These are phyloP conservation scores for Cyclanthera cordifolia DNA, from an alignment of 306 rosid genomes.

Conservation along the genomic window DNA sequence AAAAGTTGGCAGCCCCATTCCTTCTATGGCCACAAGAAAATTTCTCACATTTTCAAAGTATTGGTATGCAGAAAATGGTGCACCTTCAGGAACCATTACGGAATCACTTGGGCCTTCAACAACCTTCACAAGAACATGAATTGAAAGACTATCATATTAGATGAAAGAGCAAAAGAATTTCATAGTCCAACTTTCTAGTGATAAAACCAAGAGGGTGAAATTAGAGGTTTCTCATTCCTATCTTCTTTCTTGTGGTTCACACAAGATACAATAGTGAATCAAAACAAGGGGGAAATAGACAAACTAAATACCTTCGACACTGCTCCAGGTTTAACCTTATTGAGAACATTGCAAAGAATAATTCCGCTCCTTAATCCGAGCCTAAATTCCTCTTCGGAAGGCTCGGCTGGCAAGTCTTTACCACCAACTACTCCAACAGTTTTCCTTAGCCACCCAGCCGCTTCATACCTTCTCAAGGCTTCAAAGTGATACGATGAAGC, in stretches of 20 bases:
- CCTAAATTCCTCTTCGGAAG: slow-evolving; percentile 79
- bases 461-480: slow-evolving; percentile 88
- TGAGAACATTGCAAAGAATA: slow-evolving; percentile 71
- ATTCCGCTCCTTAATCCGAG: slow-evolving; percentile 80
- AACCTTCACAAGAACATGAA: slow-evolving; percentile 25
- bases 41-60: slow-evolving; percentile 52
- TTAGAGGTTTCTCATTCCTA: too few species aligned
- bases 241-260: too few species aligned
- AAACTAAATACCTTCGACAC: slow-evolving; percentile 46
- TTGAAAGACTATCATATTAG: too few species aligned
- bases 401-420: slow-evolving; percentile 80
- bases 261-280: too few species aligned
- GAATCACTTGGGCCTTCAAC: slow-evolving; percentile 48
- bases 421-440: slow-evolving; percentile 66
- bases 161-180: too few species aligned
- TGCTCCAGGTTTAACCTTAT: slow-evolving; percentile 70
- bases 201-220: not conserved
- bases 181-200: too few species aligned
- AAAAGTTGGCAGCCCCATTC: slow-evolving; percentile 65
- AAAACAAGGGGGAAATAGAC: not conserved
- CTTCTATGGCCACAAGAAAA: slow-evolving; percentile 43
- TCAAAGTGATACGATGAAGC: slow-evolving; percentile 12
- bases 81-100: slow-evolving; percentile 37
- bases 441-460: slow-evolving; percentile 75
- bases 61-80: slow-evolving; percentile 50